phyloP scores from a whole-genome alignment of 2,329 filamentous ascomycete species.

The Aspergillus udagawae region DNA sequence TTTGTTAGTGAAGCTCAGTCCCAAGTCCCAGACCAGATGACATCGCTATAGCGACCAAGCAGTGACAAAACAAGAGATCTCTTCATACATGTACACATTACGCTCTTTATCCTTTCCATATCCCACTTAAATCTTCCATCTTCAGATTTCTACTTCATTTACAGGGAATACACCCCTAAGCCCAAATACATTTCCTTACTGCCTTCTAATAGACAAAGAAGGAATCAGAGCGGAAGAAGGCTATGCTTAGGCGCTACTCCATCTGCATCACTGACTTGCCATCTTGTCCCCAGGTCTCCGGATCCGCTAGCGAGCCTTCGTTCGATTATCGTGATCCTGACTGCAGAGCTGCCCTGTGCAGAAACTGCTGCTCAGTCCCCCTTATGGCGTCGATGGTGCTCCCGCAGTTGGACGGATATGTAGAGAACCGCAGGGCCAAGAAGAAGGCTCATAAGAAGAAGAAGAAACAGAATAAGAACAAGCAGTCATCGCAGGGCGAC shows the following conservation, averaged over 20 bases:
- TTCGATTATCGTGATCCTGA: neutral
- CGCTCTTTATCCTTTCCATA: neutral
- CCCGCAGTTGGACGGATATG: conserved; percentile 8
- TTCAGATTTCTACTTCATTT: neutral
- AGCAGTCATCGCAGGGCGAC: neutral
- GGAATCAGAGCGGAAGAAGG: neutral
- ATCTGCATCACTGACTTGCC: conserved; percentile 16
- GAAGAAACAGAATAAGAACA: conserved; percentile 6
- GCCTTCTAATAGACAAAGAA: neutral
- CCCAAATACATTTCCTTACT: neutral
- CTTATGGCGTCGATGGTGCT: conserved; percentile 1
- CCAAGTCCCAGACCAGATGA: neutral
- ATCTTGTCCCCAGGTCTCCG: neutral
- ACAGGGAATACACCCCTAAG: neutral
- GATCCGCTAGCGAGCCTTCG: conserved; percentile 5
- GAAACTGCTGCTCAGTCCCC: neutral
- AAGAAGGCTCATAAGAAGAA: conserved; percentile 7
- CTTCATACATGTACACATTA: neutral
- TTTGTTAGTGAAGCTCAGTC: neutral
- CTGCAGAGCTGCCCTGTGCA: neutral
- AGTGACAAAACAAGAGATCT: neutral
- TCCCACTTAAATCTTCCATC: neutral
- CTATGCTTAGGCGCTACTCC: conserved; percentile 13
- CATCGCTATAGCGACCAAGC: neutral
- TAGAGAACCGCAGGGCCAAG: conserved; percentile 1